Conservation (phyloP, 2,329 filamentous ascomycete genomes). For the Pestalotiopsis sp. region DNA sequence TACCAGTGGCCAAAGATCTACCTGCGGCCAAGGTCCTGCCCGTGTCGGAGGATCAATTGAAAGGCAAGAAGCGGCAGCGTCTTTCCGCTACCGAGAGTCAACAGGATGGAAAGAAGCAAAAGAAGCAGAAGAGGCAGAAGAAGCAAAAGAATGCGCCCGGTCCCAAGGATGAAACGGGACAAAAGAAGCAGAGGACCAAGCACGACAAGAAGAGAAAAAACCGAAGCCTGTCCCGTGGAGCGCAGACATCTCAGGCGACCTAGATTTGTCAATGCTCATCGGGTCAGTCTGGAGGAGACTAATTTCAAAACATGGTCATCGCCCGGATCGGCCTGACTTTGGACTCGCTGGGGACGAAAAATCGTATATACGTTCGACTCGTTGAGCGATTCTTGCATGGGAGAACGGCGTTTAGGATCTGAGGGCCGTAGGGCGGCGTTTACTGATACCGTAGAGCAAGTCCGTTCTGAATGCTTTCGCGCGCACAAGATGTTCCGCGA, state of each 20-base stretch:
- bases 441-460: conserved; percentile 8
- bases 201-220: neutral
- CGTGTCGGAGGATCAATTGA: no score
- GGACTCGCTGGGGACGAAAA: neutral
- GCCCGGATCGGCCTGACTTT: neutral
- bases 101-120: neutral
- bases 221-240: neutral
- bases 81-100: neutral
- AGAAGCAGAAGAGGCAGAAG: neutral
- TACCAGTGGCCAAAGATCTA: no score
- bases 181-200: neutral
- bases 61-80: no score
- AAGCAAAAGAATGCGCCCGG: neutral
- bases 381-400: conserved; percentile 1
- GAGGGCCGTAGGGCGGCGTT: conserved; percentile 3
- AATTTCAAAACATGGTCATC: neutral
- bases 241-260: neutral
- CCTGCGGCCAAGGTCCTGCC: no score
- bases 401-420: conserved; percentile 1
- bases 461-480: conserved; percentile 1
- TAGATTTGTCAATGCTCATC: neutral
- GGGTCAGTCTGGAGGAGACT: neutral
- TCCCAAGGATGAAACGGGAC: neutral
- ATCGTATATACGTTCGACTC: neutral
- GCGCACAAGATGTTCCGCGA: neutral